Conservation (phyloP, 305 asterid species). For the Solanum hybrid region DNA sequence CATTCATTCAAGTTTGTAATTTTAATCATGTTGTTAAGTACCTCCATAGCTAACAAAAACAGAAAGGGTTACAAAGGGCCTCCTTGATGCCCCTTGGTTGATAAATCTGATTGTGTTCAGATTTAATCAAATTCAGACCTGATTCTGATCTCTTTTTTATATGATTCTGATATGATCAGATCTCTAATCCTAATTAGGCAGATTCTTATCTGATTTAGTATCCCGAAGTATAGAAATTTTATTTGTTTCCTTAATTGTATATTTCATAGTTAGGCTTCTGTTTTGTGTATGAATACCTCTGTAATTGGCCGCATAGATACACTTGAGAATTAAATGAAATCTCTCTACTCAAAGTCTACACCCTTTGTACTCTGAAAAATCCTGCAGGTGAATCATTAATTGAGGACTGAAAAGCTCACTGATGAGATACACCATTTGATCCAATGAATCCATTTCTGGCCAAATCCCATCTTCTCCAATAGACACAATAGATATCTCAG, state of each 20-base stretch:
- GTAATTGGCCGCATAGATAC: neutral
- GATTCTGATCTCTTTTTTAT: neutral
- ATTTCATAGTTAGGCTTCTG: neutral
- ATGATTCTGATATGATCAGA: neutral
- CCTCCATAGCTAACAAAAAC: neutral
- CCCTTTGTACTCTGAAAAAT: neutral
- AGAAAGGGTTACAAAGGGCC: neutral
- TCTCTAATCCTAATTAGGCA: neutral
- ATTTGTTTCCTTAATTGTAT: neutral
- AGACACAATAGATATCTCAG: neutral
- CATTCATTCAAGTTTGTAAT: neutral
- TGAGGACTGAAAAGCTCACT: neutral
- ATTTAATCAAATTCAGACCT: neutral
- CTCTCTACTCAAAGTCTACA: neutral
- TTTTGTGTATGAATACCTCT: neutral
- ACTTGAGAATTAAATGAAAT: neutral
- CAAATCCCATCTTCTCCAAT: neutral
- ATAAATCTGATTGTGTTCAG: neutral
- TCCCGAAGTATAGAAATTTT: neutral
- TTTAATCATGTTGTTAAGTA: neutral
- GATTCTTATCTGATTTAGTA: neutral
- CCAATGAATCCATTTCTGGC: neutral
- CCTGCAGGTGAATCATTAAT: neutral
- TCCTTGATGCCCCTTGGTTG: neutral
- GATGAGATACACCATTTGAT: neutral